These are phyloP conservation scores for Clohesyomyces aquaticus DNA, from an alignment of 495 filamentous ascomycete genomes.

Conservation along the genomic window DNA sequence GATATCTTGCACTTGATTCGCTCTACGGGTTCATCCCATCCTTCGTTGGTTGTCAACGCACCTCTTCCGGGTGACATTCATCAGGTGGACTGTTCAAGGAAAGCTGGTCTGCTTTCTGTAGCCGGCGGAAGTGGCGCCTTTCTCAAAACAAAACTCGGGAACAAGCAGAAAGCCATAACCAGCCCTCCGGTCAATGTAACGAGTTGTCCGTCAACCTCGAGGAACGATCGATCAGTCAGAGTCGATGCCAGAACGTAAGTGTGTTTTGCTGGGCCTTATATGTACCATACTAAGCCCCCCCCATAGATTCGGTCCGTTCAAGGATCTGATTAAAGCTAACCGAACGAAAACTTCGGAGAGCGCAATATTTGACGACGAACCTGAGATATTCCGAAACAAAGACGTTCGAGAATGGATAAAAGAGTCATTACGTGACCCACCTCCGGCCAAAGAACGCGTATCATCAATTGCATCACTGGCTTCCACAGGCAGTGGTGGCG, in stretches of 20 bases:
- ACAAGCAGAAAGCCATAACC: too few species aligned
- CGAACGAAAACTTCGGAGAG: not conserved
- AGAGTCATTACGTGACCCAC: conserved; percentile 13
- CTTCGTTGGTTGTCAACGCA: not conserved
- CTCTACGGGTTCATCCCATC: not conserved
- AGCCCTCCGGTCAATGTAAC: too few species aligned
- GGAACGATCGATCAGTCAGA: too few species aligned
- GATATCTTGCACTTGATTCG: too few species aligned
- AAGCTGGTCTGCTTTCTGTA: not conserved
- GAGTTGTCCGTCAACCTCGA: too few species aligned
- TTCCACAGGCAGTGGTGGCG: conserved; percentile 16
- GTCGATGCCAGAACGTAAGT: too few species aligned
- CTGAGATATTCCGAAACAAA: not conserved
- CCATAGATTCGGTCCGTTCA: too few species aligned
- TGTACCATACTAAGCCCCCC: too few species aligned
- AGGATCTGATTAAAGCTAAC: not conserved
- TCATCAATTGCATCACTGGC: conserved; percentile 26
- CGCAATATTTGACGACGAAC: not conserved
- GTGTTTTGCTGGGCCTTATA: too few species aligned
- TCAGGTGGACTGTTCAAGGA: not conserved
- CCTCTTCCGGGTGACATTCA: not conserved
- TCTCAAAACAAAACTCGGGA: too few species aligned
- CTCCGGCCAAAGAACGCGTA: conserved; percentile 22
- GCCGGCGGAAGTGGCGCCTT: too few species aligned
- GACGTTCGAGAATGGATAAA: conserved; percentile 22